Evolutionary conservation across 2,329 filamentous ascomycete genomes (phyloP), one percentile per base, ranked within the genome.

Genomic region (Calcarisporium arbuscula): DNA sequence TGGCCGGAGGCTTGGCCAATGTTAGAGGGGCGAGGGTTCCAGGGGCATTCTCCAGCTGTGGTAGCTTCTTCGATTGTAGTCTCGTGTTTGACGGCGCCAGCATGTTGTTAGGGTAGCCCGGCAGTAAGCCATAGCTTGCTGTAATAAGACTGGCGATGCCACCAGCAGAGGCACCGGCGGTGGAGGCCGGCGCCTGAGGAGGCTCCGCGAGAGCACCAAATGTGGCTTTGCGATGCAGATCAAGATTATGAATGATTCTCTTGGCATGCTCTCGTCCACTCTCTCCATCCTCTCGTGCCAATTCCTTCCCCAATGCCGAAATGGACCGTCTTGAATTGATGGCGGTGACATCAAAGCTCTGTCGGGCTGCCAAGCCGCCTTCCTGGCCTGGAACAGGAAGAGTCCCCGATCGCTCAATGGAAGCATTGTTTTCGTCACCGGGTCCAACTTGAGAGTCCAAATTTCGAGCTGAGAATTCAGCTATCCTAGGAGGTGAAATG

Each of bases 201-300:
- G n/a, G n/a, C n/a, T n/a, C n/a, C n/a, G n/a, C n/a, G n/a, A n/a
- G n/a, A 15, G 61, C 56, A 19, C 70, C 68, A 41, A 80, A 74
- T 6, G 79, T 77, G 23, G 80, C 71, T 54, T 90, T 94, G 45
- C 90, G 80, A 57, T 94, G 85, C 38, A 95, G 69, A 57, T 95
- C 90, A 28, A 95, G 72, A 58, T 88, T 95, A 56, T 94, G 86
- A 56, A 95, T 95, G 43, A 96, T 87, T 40, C 89, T 79, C 15
- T 86, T 77, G 8, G 86, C 84, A 56, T 92, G 87, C 40, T 94
- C 88, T 41, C 84, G 74, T 38, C 81, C 74, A 43, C 77, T 79
- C 50, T 92, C 85, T 19, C 80, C 78, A 28, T 90, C 85, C 49
- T 81, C 77, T 40, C 72, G 64, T n/a, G 60, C 64, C 10, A 73